These are phyloP conservation scores for Pythium guiyangense DNA, from an alignment of 352 stramenopile genomes.

Conservation along the genomic window DNA sequence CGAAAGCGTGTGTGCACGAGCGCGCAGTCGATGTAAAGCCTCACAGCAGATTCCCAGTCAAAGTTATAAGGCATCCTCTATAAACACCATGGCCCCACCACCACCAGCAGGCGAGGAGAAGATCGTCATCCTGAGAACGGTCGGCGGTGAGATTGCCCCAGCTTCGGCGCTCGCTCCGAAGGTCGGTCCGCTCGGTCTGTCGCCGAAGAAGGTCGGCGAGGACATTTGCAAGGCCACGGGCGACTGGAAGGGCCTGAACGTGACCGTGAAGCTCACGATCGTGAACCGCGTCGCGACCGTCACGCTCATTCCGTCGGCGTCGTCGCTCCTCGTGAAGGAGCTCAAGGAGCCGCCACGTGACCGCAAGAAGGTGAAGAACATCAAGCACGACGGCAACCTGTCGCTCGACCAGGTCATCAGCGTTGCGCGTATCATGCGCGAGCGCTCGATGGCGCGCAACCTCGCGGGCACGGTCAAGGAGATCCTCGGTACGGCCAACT, in stretches of 20 bases:
- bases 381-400: slow-evolving; percentile 99
- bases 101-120: slow-evolving; percentile 87
- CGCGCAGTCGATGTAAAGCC: not conserved
- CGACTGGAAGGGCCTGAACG: slow-evolving; percentile 99
- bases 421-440: slow-evolving; percentile 97
- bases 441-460: slow-evolving; percentile 95
- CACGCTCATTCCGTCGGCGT: slow-evolving; percentile 96
- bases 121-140: slow-evolving; percentile 97
- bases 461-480: slow-evolving; percentile 99
- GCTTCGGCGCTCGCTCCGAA: slow-evolving; percentile 99
- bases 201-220: slow-evolving; percentile 99
- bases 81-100: slow-evolving; percentile 89
- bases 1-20: not conserved
- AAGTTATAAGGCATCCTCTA: slow-evolving; percentile 71
- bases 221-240: slow-evolving; percentile 99
- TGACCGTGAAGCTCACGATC: slow-evolving; percentile 99
- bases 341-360: slow-evolving; percentile 99
- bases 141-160: slow-evolving; percentile 98
- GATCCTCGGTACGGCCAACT: slow-evolving; percentile 98
- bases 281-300: slow-evolving; percentile 98
- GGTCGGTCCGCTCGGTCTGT: slow-evolving; percentile 99
- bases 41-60: slow-evolving; percentile 19
- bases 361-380: slow-evolving; percentile 99
- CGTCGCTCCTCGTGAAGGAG: slow-evolving; percentile 99
- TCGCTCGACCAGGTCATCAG: slow-evolving; percentile 99